Evolutionary conservation across 495 filamentous ascomycete genomes (phyloP).

Genomic region (Daldinia concentrica): DNA sequence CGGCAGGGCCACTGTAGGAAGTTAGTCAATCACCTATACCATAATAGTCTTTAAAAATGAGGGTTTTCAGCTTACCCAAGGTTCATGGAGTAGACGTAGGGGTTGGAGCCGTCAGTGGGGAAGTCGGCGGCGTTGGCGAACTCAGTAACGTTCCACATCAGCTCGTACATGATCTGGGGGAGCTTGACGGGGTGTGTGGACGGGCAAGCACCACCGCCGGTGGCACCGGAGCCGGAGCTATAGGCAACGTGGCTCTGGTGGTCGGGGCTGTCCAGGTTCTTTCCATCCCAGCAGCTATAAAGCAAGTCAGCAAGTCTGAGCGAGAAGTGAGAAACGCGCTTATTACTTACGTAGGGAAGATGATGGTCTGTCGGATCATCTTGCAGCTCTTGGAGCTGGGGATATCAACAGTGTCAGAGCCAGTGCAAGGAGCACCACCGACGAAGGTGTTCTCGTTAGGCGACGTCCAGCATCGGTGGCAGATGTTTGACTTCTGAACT

Average conservation of each 20-base stretch:
- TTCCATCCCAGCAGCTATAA: slow-evolving; percentile 61
- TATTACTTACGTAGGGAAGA: slow-evolving; percentile 63
- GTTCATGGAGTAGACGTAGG: slow-evolving; percentile 64
- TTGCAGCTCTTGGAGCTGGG: slow-evolving; percentile 60
- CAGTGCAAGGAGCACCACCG: slow-evolving; percentile 58
- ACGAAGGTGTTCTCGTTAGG: slow-evolving; percentile 57
- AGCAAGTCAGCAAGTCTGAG: slow-evolving; percentile 16
- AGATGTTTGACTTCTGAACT: slow-evolving; percentile 62
- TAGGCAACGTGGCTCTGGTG: slow-evolving; percentile 73
- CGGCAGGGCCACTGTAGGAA: slow-evolving; percentile 52
- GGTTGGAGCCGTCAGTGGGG: slow-evolving; percentile 64
- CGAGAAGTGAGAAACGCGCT: background rate
- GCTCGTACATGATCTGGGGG: slow-evolving; percentile 74
- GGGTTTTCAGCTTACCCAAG: slow-evolving; percentile 51
- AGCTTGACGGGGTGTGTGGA: slow-evolving; percentile 69
- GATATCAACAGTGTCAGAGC: slow-evolving; percentile 65
- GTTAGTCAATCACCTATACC: background rate
- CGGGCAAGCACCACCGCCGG: slow-evolving; percentile 67
- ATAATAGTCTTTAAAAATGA: background rate
- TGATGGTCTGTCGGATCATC: slow-evolving; percentile 67
- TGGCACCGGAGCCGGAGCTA: slow-evolving; percentile 57
- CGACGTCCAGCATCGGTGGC: slow-evolving; percentile 64
- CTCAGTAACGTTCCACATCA: slow-evolving; percentile 67
- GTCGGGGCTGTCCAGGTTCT: slow-evolving; percentile 66
- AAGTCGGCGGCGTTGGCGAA: slow-evolving; percentile 65